phyloP scores from a whole-genome alignment of 495 filamentous ascomycete species.

The Aspergillus indologenus region DNA sequence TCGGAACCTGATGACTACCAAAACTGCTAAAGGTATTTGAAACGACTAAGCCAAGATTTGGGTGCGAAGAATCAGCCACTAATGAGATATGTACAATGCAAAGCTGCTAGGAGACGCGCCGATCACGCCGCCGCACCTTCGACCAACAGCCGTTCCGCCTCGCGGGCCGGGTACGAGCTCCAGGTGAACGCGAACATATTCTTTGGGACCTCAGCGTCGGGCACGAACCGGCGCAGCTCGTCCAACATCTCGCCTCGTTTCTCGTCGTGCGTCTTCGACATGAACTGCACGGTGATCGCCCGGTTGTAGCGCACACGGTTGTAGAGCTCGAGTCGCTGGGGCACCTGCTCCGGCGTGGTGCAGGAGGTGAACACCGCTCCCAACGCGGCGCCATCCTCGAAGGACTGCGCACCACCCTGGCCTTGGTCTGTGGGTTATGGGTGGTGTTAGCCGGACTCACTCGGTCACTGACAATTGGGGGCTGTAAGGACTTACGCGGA shows the following conservation, averaged over 20 bases:
- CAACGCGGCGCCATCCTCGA: constrained; percentile 46
- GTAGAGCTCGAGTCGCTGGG: constrained; percentile 19
- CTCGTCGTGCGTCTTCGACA: constrained; percentile 18
- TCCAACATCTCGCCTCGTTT: constrained; percentile 19
- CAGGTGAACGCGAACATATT: constrained; percentile 22
- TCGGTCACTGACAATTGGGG: not conserved
- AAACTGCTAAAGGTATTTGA: no score
- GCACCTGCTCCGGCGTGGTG: constrained; percentile 16
- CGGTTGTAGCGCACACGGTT: constrained; percentile 22
- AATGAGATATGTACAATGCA: no score
- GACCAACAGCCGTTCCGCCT: constrained; percentile 1
- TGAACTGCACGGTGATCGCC: constrained; percentile 26
- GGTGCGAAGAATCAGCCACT: no score
- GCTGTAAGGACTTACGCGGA: constrained; percentile 18
- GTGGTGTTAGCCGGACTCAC: no score
- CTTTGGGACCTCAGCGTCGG: constrained; percentile 15
- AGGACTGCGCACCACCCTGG: constrained; percentile 46
- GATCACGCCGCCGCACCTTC: not conserved
- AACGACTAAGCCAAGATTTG: no score
- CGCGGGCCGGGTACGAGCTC: constrained; percentile 15
- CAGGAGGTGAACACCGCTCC: constrained; percentile 26
- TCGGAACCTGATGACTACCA: no score
- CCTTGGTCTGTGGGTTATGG: constrained; percentile 43
- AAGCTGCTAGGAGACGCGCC: no score
- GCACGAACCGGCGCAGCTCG: constrained; percentile 19